phyloP scores from a whole-genome alignment of 768 basidiomycete species.

The Termitomyces sp. region DNA sequence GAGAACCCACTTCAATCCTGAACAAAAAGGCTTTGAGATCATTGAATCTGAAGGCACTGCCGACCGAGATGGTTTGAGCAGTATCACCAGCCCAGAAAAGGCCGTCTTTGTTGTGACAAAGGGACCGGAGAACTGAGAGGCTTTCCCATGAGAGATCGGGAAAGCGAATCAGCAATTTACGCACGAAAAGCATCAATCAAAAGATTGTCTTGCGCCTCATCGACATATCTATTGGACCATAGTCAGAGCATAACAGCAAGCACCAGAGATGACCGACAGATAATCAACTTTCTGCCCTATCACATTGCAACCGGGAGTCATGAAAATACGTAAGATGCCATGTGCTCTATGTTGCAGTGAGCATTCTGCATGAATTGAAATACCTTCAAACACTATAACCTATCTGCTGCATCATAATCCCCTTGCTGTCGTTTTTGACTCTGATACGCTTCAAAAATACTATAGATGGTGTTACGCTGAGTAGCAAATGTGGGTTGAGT shows the following conservation, averaged over 20 bases:
- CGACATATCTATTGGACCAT: slow-evolving; percentile 48
- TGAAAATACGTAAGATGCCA: slow-evolving; percentile 33
- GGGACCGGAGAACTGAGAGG: slow-evolving; percentile 46
- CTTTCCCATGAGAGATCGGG: not conserved
- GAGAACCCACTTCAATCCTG: slow-evolving; percentile 47
- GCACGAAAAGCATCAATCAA: slow-evolving; percentile 58
- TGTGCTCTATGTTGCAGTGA: slow-evolving; percentile 40
- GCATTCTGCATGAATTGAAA: not conserved
- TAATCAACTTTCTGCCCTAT: slow-evolving; percentile 45
- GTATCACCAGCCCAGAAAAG: slow-evolving; percentile 81
- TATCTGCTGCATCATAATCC: slow-evolving; percentile 56
- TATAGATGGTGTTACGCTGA: slow-evolving; percentile 44
- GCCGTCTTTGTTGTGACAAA: slow-evolving; percentile 64
- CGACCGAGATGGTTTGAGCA: slow-evolving; percentile 71
- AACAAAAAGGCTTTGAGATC: slow-evolving; percentile 66
- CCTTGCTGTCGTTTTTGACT: slow-evolving; percentile 35
- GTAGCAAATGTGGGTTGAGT: slow-evolving; percentile 50
- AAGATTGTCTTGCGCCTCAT: slow-evolving; percentile 71
- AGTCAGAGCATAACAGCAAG: not conserved
- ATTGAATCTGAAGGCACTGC: slow-evolving; percentile 67
- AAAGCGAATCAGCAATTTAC: slow-evolving; percentile 10
- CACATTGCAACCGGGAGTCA: slow-evolving; percentile 18
- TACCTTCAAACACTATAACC: slow-evolving; percentile 27
- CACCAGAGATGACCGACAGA: slow-evolving; percentile 32
- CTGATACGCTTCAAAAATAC: slow-evolving; percentile 47